These are phyloP conservation scores for Diplodia corticola DNA, from an alignment of 2,329 filamentous ascomycete genomes.

Conservation along the genomic window DNA sequence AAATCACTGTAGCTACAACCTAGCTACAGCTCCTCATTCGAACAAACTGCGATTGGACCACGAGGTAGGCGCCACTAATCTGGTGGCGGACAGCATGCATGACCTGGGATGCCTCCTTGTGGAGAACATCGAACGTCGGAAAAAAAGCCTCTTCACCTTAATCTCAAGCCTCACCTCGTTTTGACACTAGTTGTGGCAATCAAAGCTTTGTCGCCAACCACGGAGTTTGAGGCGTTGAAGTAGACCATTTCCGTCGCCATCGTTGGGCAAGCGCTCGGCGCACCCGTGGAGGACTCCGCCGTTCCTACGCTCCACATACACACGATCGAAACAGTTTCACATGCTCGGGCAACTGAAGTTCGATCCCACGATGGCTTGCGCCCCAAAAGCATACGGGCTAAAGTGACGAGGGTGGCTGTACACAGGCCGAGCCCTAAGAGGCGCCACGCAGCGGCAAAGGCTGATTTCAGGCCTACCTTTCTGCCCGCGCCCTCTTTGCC, in stretches of 20 bases:
- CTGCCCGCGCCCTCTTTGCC: background rate
- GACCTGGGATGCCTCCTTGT: background rate
- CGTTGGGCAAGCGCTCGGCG: background rate
- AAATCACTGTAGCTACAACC: background rate
- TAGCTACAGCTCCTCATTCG: background rate
- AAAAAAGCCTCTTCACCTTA: conserved; percentile 2
- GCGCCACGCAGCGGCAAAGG: background rate
- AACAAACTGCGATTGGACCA: background rate
- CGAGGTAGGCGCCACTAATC: background rate
- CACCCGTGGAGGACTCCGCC: background rate
- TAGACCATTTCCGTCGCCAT: background rate
- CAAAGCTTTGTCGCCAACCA: background rate
- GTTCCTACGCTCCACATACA: background rate
- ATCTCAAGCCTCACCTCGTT: background rate
- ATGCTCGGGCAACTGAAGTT: background rate
- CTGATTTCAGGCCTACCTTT: background rate
- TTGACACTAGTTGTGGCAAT: background rate
- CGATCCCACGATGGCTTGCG: background rate
- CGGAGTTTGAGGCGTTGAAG: background rate
- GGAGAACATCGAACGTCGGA: background rate
- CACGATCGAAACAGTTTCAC: background rate
- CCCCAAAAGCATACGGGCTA: background rate
- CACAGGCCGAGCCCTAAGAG: background rate
- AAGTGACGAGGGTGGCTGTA: background rate
- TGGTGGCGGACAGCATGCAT: background rate